Conservation (phyloP, 2,329 filamentous ascomycete species). For the Chrysoporthe austroafricana region DNA sequence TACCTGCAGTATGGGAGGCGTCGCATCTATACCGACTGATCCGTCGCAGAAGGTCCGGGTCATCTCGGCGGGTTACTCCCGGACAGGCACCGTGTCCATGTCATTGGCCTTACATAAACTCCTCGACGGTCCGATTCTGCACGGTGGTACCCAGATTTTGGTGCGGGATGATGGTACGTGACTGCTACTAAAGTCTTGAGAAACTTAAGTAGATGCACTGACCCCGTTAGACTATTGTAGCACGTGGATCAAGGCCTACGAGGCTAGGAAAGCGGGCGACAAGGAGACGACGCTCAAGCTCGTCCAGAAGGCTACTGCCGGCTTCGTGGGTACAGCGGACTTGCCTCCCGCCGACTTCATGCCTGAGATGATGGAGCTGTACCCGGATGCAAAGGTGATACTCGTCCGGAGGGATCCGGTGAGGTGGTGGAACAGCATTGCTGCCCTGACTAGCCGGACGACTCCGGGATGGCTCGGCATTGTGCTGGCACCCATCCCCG, state of each 20-base stretch:
- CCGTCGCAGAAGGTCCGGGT: constrained; percentile 19
- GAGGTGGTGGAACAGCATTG: constrained; percentile 36
- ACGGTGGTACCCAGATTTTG: constrained; percentile 24
- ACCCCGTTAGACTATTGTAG: constrained; percentile 29
- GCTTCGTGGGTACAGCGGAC: constrained; percentile 48
- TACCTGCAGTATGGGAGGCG: constrained; percentile 20
- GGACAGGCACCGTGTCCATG: constrained; percentile 28
- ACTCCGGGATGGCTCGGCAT: constrained; percentile 12
- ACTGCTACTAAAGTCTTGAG: too few species aligned
- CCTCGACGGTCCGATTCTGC: constrained; percentile 18
- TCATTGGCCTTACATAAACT: constrained; percentile 26
- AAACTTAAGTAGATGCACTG: not conserved
- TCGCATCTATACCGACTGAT: constrained; percentile 21
- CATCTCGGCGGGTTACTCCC: constrained; percentile 26
- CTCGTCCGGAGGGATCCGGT: constrained; percentile 38
- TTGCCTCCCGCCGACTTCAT: constrained; percentile 43
- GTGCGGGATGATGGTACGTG: constrained; percentile 8
- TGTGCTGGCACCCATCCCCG: constrained; percentile 19
- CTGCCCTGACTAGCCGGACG: constrained; percentile 4
- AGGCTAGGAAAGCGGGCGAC: constrained; percentile 32
- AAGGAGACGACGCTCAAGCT: constrained; percentile 29
- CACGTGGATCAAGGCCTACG: constrained; percentile 34
- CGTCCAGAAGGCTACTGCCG: constrained; percentile 37
- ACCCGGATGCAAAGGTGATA: constrained; percentile 49
- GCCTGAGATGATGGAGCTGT: constrained; percentile 46